Percentiles rank a stretch among this genome's conserved stretches.
Conservation (phyloP, 2,329 filamentous ascomycete species). For the Epichloe coenophiala region DNA sequence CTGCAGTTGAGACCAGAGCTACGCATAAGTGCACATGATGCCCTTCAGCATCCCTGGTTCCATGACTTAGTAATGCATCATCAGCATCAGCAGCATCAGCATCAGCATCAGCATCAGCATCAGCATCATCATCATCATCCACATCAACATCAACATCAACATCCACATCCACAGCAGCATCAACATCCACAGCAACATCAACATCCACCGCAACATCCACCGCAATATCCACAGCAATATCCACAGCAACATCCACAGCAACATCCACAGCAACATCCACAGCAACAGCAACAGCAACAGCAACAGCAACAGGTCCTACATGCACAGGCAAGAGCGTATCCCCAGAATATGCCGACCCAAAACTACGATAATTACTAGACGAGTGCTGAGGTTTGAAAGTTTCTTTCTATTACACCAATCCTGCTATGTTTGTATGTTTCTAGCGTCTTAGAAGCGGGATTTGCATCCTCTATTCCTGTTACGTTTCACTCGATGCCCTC, state of each 20-base stretch:
- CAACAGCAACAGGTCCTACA: constrained; percentile 24
- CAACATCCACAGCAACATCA: constrained; percentile 28
- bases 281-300: constrained; percentile 30
- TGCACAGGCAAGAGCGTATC: constrained; percentile 27
- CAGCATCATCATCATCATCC: constrained; percentile 24
- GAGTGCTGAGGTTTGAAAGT: background rate
- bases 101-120: constrained; percentile 25
- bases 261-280: constrained; percentile 16
- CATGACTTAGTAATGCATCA: constrained; percentile 49
- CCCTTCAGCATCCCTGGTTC: constrained; percentile 89
- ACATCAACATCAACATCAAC: constrained; percentile 16
- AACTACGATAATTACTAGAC: constrained; percentile 23
- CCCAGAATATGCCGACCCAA: constrained; percentile 26
- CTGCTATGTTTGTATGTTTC: background rate
- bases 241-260: constrained; percentile 13
- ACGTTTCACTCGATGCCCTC: background rate
- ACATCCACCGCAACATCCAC: constrained; percentile 31
- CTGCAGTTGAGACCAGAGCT: constrained; percentile 86
- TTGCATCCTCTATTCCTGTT: background rate
- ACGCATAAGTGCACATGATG: constrained; percentile 75
- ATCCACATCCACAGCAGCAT: background rate
- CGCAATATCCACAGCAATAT: constrained; percentile 34
- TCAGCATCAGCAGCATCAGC: constrained; percentile 10
- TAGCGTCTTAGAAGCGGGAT: background rate
- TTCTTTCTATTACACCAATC: background rate